Conservation (phyloP, 805 yeast genomes). For the Ogataea zsoltii region DNA sequence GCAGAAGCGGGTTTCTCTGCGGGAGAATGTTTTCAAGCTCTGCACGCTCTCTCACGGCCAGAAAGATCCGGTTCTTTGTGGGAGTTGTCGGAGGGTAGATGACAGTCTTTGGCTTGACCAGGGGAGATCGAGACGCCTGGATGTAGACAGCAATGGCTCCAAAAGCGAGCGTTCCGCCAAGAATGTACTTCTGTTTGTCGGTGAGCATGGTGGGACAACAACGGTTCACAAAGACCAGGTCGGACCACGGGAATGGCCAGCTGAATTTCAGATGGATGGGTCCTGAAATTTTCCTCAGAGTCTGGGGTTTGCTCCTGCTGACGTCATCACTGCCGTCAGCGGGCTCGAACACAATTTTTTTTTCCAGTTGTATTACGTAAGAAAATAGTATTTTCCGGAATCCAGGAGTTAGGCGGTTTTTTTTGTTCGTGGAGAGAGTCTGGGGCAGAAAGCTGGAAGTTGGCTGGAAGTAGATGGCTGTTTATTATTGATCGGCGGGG, state of each 20-base stretch:
- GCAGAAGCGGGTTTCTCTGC: slow-evolving; percentile 59
- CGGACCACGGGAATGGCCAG: no score
- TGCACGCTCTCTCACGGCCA: slow-evolving; percentile 53
- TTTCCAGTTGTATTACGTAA: neutral
- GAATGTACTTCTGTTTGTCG: slow-evolving; percentile 31
- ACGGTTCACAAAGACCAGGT: no score
- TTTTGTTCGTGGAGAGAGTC: neutral
- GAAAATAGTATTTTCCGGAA: slow-evolving; percentile 1
- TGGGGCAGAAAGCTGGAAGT: slow-evolving; percentile 5
- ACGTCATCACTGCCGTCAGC: no score
- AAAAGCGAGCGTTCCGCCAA: slow-evolving; percentile 29
- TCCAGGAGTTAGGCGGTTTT: slow-evolving; percentile 2
- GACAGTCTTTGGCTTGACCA: slow-evolving; percentile 32
- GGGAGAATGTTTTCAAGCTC: slow-evolving; percentile 60
- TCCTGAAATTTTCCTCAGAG: neutral
- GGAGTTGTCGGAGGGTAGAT: slow-evolving; percentile 39
- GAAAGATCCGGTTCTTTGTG: slow-evolving; percentile 42
- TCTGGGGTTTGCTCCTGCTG: neutral
- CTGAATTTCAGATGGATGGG: neutral
- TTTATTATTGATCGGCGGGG: neutral
- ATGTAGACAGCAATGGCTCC: slow-evolving; percentile 28
- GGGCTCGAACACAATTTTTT: no score
- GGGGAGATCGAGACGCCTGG: slow-evolving; percentile 29
- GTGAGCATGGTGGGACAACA: slow-evolving; percentile 22
- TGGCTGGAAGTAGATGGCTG: no score